phyloP scores from a whole-genome alignment of 257 asterid species.

The Nicotiana tabacum region DNA sequence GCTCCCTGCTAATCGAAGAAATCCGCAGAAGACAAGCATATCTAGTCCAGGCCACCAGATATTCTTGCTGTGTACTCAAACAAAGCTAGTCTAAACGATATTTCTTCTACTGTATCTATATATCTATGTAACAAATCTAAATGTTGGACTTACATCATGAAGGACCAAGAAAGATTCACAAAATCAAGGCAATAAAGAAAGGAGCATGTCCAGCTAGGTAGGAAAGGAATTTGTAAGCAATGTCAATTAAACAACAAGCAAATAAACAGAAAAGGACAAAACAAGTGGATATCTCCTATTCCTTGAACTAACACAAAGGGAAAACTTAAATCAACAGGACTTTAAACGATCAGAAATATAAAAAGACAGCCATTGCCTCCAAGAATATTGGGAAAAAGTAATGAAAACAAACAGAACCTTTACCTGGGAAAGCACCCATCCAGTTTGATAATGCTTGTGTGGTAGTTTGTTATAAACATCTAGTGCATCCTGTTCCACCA shows the following conservation, averaged over 20 bases:
- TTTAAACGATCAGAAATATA: not conserved
- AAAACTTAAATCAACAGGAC: not conserved
- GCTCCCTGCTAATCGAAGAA: not conserved
- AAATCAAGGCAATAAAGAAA: not conserved
- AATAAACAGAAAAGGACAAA: not conserved
- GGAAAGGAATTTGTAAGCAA: not conserved
- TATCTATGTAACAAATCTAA: not conserved
- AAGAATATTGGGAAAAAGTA: not conserved
- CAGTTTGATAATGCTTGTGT: conserved; percentile 83
- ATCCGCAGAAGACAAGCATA: not conserved
- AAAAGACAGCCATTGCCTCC: not conserved
- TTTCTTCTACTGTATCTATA: not conserved
- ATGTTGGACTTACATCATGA: not conserved
- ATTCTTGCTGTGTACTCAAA: not conserved
- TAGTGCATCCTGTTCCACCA: conserved; percentile 74
- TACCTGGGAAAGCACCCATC: conserved; percentile 97
- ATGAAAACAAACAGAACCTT: not conserved
- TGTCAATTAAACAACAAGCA: not conserved
- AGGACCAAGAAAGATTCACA: not conserved
- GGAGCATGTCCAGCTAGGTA: not conserved
- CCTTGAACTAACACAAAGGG: not conserved
- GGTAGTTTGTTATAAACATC: conserved; percentile 67
- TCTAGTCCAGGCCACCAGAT: conserved; percentile 1
- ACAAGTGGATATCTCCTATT: not conserved
- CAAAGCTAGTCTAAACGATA: not conserved